Conservation (phyloP, 176 grass and related monocot genomes). For the Juncus effusus region DNA sequence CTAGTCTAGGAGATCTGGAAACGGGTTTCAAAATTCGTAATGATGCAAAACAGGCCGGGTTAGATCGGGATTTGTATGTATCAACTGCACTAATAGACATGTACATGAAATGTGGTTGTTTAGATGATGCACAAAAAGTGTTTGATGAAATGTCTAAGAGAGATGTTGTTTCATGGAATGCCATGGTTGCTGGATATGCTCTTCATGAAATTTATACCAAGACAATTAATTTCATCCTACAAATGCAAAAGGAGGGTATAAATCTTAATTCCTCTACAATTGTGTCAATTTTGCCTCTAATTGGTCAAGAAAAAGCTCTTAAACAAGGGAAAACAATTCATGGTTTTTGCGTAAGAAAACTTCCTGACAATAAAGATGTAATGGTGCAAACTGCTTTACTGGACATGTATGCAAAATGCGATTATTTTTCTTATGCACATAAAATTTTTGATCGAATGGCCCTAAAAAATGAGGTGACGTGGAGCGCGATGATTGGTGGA, state of each 20-base stretch:
- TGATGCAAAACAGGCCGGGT: conserved; percentile 33
- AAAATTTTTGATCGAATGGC: conserved; percentile 62
- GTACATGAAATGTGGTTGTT: conserved; percentile 65
- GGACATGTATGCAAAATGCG: conserved; percentile 83
- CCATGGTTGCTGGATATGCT: conserved; percentile 64
- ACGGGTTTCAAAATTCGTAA: conserved; percentile 52
- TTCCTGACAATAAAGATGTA: conserved; percentile 41
- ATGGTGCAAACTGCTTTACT: conserved; percentile 57
- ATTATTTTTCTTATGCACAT: conserved; percentile 41
- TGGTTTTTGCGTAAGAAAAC: conserved; percentile 57
- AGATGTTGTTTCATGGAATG: conserved; percentile 77
- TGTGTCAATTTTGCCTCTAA: conserved; percentile 46
- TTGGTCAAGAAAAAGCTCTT: conserved; percentile 56
- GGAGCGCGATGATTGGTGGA: conserved; percentile 85
- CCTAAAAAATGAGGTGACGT: conserved; percentile 73
- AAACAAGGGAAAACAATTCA: conserved; percentile 53
- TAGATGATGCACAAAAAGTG: conserved; percentile 37
- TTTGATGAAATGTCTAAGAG: conserved; percentile 54
- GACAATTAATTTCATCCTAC: conserved; percentile 31
- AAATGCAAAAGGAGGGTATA: conserved; percentile 43
- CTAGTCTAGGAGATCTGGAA: conserved; percentile 39
- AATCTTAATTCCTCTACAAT: conserved; percentile 68
- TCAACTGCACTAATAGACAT: conserved; percentile 78
- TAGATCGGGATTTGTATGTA: conserved; percentile 64
- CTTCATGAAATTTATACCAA: conserved; percentile 45